Percentiles rank a stretch among this genome's conserved stretches.
Conservation (phyloP, 1,284 basidiomycete genomes). For the Naganishia sp. region DNA sequence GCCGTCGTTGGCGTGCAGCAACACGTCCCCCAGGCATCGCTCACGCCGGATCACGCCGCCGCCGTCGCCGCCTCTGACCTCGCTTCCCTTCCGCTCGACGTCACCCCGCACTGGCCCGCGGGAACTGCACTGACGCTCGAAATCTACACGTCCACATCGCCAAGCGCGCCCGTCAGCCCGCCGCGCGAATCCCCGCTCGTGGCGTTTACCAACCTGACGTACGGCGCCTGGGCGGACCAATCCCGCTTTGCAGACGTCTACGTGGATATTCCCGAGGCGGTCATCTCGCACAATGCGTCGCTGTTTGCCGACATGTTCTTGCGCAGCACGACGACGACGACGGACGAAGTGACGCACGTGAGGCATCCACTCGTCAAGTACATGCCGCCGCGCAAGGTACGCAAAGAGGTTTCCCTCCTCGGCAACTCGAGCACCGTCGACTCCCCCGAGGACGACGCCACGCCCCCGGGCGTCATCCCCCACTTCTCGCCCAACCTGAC, state of each 20-base stretch:
- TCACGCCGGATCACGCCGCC: too few relatives aligned
- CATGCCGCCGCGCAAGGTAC: slow-evolving; percentile 73
- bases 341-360: slow-evolving; percentile 67
- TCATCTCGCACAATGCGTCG: slow-evolving; percentile 67
- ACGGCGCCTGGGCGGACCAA: slow-evolving; percentile 71
- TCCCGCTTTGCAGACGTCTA: slow-evolving; percentile 64
- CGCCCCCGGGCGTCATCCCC: slow-evolving; percentile 58
- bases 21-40: too few relatives aligned
- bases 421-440: slow-evolving; percentile 53
- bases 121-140: slow-evolving; percentile 9
- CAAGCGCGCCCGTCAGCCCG: background rate
- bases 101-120: slow-evolving; percentile 8
- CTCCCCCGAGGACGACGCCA: slow-evolving; percentile 52
- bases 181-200: slow-evolving; percentile 59
- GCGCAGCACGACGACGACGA: slow-evolving; percentile 58
- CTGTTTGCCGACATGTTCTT: slow-evolving; percentile 83
- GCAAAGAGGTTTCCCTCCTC: slow-evolving; percentile 72
- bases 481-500: slow-evolving; percentile 92
- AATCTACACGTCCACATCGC: slow-evolving; percentile 8
- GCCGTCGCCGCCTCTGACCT: background rate
- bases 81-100: background rate
- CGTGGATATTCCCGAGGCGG: slow-evolving; percentile 75
- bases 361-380: slow-evolving; percentile 84
- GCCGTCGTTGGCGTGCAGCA: too few relatives aligned
- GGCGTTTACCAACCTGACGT: slow-evolving; percentile 72